A percentile compares a stretch with the other conserved stretches of the same genome.
Conservation (phyloP, 257 asterid species). For the Nicotiana benthamiana region DNA sequence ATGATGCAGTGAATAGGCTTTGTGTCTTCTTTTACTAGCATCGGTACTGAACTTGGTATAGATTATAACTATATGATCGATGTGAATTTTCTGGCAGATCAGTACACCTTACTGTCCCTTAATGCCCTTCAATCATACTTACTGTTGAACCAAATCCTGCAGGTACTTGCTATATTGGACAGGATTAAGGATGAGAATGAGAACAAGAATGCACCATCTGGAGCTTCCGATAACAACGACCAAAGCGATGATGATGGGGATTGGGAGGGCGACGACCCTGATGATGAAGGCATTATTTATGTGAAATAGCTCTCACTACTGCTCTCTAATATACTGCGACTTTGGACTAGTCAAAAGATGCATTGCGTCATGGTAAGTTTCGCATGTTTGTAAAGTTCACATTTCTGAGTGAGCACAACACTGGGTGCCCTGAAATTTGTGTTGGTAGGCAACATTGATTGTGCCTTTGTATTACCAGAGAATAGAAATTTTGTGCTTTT, state of each 20-base stretch:
- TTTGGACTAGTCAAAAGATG: not conserved
- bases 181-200: constrained; percentile 71
- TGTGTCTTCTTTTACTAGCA: not conserved
- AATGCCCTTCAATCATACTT: constrained; percentile 5
- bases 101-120: not conserved
- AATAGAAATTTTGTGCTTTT: not conserved
- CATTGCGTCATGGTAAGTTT: not conserved
- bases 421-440: not conserved
- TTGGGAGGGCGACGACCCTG: constrained; percentile 56
- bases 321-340: not conserved
- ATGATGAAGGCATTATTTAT: constrained; percentile 82
- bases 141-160: constrained; percentile 13
- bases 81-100: not conserved
- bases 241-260: constrained; percentile 37
- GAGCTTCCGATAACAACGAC: constrained; percentile 22
- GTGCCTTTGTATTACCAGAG: not conserved
- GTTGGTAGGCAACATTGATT: not conserved
- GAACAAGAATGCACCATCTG: constrained; percentile 20
- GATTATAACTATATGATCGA: not conserved
- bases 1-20: not conserved
- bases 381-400: not conserved
- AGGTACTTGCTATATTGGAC: constrained; percentile 95
- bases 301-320: constrained; percentile 40
- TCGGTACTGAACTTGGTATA: not conserved
- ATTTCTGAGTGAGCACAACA: too few relatives aligned